phyloP scores from a whole-genome alignment of 495 filamentous ascomycete species.

The Talaromyces adpressus region DNA sequence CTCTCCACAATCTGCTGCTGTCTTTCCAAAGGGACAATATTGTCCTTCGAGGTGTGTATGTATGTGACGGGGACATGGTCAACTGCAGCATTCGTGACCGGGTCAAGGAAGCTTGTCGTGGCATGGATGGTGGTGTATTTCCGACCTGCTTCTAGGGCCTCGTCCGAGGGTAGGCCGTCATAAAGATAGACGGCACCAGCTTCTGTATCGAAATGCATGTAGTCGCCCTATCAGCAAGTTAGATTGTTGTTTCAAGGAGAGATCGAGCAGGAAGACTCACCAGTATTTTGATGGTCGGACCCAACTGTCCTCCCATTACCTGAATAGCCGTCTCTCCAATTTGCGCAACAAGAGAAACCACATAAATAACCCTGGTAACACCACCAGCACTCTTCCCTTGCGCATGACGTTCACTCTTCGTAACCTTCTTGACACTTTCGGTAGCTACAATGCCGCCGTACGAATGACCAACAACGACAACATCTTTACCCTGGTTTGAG shows the following conservation, averaged over 20 bases:
- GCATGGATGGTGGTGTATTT: neutral
- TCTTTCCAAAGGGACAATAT: neutral
- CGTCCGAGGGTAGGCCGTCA: neutral
- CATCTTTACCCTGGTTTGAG: constrained; percentile 32
- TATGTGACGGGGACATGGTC: constrained; percentile 6
- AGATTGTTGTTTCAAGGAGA: neutral
- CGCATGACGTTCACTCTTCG: constrained; percentile 20
- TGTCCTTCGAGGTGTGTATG: neutral
- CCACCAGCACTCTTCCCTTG: constrained; percentile 27
- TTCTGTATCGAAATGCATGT: constrained; percentile 14
- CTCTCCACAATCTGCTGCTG: neutral
- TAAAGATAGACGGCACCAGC: neutral
- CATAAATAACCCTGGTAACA: constrained; percentile 31
- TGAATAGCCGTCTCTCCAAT: constrained; percentile 22
- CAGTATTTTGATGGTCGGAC: constrained; percentile 23
- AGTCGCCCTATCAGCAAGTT: constrained; percentile 15
- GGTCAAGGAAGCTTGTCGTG: constrained; percentile 1
- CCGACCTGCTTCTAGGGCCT: neutral
- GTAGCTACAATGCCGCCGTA: constrained; percentile 43
- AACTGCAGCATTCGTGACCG: neutral
- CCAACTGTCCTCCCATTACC: constrained; percentile 18
- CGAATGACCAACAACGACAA: constrained; percentile 43
- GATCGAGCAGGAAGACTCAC: no score
- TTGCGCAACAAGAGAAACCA: constrained; percentile 28
- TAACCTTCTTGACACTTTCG: constrained; percentile 33